Conservation (phyloP, 2,329 filamentous ascomycete species). For the Sclerotinia trifoliorum region DNA sequence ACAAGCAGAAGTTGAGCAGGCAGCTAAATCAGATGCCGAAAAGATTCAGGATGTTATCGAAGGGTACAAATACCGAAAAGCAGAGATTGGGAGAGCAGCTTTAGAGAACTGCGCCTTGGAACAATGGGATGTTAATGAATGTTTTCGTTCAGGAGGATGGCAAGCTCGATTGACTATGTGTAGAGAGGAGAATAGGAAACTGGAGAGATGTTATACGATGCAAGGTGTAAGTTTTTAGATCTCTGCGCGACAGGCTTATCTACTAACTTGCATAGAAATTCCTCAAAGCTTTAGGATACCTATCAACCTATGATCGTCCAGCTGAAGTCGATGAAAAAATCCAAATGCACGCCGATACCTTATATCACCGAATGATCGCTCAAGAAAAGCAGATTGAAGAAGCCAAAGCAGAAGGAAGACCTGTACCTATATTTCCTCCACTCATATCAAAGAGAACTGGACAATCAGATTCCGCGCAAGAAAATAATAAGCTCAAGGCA, state of each 20-base stretch:
- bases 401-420: constrained; percentile 61
- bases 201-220: constrained; percentile 85
- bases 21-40: constrained; percentile 73
- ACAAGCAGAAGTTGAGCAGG: constrained; percentile 65
- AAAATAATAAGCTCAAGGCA: constrained; percentile 29
- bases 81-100: constrained; percentile 74
- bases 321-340: constrained; percentile 77
- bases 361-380: constrained; percentile 83
- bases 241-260: background rate
- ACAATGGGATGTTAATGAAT: constrained; percentile 78
- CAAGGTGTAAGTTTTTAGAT: constrained; percentile 62
- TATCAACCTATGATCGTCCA: constrained; percentile 64
- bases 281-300: constrained; percentile 84
- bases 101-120: constrained; percentile 92
- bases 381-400: constrained; percentile 75
- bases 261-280: constrained; percentile 60
- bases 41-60: constrained; percentile 77
- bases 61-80: constrained; percentile 78
- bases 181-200: constrained; percentile 68
- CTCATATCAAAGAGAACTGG: constrained; percentile 43
- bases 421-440: constrained; percentile 58
- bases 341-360: constrained; percentile 90
- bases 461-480: constrained; percentile 21
- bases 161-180: constrained; percentile 76
- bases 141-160: constrained; percentile 72